A percentile compares a stretch with the other conserved stretches of the same genome.
Evolutionary conservation across 2,329 filamentous ascomycete genomes (phyloP).

Genomic region (Trichoderma sp.): DNA sequence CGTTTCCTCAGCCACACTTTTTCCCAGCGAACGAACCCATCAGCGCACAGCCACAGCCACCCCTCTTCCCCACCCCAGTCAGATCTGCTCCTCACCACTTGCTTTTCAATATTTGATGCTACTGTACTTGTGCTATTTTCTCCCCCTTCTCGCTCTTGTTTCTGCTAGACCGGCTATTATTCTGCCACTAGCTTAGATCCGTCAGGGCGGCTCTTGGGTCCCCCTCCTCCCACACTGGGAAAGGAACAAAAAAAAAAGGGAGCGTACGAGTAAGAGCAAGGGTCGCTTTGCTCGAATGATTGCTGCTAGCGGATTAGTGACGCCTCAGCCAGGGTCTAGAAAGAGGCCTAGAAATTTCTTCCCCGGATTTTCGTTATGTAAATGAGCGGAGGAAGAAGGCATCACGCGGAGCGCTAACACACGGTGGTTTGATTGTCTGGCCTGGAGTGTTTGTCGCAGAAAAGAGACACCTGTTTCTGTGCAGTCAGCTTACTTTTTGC

Average conservation of each 20-base stretch:
- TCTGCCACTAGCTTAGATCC: conserved; percentile 13
- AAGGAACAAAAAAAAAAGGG: neutral
- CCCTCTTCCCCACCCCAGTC: neutral
- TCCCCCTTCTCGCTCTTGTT: neutral
- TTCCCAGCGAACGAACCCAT: neutral
- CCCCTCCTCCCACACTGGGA: neutral
- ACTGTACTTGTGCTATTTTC: neutral
- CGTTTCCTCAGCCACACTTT: neutral
- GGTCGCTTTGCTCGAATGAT: neutral
- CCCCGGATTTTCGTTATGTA: conserved; percentile 18
- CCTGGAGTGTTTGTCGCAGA: neutral
- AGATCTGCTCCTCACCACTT: neutral
- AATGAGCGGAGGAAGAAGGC: neutral
- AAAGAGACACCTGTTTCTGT: neutral
- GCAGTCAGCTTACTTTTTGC: conserved; percentile 9
- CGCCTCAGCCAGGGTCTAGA: neutral
- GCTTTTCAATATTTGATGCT: neutral
- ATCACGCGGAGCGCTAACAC: conserved; percentile 15
- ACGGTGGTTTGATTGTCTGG: neutral
- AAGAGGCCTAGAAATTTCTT: conserved; percentile 10
- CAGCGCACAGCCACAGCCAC: neutral
- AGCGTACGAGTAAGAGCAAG: neutral
- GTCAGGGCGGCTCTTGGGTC: conserved; percentile 11
- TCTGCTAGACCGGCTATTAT: neutral
- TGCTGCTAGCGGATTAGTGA: neutral